phyloP scores from a whole-genome alignment of 768 basidiomycete genomes.

The Chlorophyllum brunneum region DNA sequence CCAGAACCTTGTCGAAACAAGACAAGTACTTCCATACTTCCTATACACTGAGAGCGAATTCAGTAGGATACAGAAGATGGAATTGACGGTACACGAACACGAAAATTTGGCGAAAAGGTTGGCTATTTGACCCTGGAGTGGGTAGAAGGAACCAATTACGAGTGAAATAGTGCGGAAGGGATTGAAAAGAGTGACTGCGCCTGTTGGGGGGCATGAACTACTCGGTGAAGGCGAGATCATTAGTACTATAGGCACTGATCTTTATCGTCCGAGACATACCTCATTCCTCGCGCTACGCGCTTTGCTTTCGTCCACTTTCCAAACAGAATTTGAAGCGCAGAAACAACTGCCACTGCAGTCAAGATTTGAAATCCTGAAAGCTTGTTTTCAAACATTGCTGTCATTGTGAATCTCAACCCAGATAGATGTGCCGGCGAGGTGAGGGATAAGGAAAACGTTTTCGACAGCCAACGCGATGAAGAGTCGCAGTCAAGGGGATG shows the following conservation, averaged over 20 bases:
- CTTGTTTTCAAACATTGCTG: no score
- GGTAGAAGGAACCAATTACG: slow-evolving; percentile 27
- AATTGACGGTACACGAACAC: slow-evolving; percentile 22
- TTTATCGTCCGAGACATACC: neutral
- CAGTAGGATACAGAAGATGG: neutral
- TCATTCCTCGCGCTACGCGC: neutral
- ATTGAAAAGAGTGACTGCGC: slow-evolving; percentile 20
- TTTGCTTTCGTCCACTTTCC: slow-evolving; percentile 2
- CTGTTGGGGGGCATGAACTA: slow-evolving; percentile 4
- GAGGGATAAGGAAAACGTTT: no score
- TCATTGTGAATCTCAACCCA: no score
- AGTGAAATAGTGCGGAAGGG: slow-evolving; percentile 27
- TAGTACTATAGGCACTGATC: no score
- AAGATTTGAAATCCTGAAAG: neutral
- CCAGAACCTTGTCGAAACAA: slow-evolving; percentile 32
- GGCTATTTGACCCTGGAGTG: slow-evolving; percentile 29
- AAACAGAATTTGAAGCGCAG: neutral
- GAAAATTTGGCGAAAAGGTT: slow-evolving; percentile 31
- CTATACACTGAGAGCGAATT: slow-evolving; percentile 29
- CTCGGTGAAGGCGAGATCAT: no score
- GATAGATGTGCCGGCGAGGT: no score
- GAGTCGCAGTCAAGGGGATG: no score
- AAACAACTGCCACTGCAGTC: neutral
- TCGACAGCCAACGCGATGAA: no score
- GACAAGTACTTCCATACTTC: slow-evolving; percentile 34